Evolutionary conservation across 1,284 basidiomycete genomes (phyloP).

Genomic region (Marasmius tenuissimus): DNA sequence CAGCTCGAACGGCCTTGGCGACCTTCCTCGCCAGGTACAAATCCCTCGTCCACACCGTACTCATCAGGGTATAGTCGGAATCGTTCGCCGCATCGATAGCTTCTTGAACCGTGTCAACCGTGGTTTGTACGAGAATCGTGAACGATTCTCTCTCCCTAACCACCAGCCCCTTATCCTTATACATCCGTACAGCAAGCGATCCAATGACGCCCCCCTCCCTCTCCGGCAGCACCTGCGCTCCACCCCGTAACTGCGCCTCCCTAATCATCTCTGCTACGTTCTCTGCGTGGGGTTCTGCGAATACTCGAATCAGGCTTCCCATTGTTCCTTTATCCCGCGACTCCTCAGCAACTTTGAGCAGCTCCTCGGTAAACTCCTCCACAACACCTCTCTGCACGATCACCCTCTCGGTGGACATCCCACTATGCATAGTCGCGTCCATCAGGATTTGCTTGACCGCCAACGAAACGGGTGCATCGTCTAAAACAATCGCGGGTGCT

Average conservation of each 20-base stretch:
- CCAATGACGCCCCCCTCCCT: constrained; percentile 46
- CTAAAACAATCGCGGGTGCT: constrained; percentile 65
- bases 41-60: constrained; percentile 56
- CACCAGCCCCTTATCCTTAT: constrained; percentile 45
- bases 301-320: constrained; percentile 35
- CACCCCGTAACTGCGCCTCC: constrained; percentile 46
- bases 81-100: constrained; percentile 57
- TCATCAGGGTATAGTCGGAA: constrained; percentile 52
- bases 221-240: constrained; percentile 51
- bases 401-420: constrained; percentile 60
- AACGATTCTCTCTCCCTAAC: constrained; percentile 60
- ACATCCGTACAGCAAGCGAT: constrained; percentile 49
- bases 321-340: constrained; percentile 32
- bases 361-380: constrained; percentile 33
- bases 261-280: constrained; percentile 47
- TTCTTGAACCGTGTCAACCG: constrained; percentile 50
- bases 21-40: constrained; percentile 47
- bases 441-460: constrained; percentile 58
- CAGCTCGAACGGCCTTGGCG: constrained; percentile 37
- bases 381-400: constrained; percentile 68
- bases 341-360: constrained; percentile 30
- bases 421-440: constrained; percentile 61
- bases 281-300: constrained; percentile 49
- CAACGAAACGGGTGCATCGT: constrained; percentile 61
- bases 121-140: constrained; percentile 47